Conservation (phyloP, 2,329 filamentous ascomycete species). For the Coniella lustricola region DNA sequence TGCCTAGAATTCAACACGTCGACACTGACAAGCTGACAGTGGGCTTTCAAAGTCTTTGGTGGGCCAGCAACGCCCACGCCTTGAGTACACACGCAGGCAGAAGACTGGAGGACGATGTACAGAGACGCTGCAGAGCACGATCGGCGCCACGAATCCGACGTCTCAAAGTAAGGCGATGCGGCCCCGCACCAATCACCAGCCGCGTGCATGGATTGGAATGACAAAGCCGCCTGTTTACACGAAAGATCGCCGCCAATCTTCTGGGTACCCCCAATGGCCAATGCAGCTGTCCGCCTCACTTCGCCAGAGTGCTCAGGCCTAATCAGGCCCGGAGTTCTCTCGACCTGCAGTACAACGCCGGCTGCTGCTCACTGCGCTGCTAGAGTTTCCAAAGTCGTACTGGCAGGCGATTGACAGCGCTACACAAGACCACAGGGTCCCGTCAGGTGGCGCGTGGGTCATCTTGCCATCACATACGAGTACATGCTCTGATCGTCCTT, state of each 20-base stretch:
- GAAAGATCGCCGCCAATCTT: constrained; percentile 13
- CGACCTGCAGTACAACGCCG: constrained; percentile 4
- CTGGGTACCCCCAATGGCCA: not conserved
- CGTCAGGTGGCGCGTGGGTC: constrained; percentile 1
- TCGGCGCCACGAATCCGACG: constrained; percentile 11
- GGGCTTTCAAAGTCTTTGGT: too few species aligned
- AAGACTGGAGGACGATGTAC: too few species aligned
- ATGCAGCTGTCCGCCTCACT: constrained; percentile 14
- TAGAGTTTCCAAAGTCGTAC: not conserved
- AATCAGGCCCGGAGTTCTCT: constrained; percentile 12
- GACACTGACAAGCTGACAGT: too few species aligned
- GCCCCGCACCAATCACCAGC: constrained; percentile 11
- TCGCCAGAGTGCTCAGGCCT: not conserved
- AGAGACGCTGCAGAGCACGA: constrained; percentile 2
- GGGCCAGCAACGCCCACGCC: too few species aligned
- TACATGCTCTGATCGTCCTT: not conserved
- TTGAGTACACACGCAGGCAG: too few species aligned
- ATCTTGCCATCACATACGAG: not conserved
- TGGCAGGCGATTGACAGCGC: constrained; percentile 11
- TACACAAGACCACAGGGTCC: constrained; percentile 6
- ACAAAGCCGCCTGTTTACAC: not conserved
- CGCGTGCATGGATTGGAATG: not conserved
- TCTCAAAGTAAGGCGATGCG: constrained; percentile 13
- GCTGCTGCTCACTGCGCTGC: too few species aligned
- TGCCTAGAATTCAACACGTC: too few species aligned